Base-by-base conservation (phyloP, 2,329 filamentous ascomycete genomes). In the Erysiphe neolycopersici region DNA sequence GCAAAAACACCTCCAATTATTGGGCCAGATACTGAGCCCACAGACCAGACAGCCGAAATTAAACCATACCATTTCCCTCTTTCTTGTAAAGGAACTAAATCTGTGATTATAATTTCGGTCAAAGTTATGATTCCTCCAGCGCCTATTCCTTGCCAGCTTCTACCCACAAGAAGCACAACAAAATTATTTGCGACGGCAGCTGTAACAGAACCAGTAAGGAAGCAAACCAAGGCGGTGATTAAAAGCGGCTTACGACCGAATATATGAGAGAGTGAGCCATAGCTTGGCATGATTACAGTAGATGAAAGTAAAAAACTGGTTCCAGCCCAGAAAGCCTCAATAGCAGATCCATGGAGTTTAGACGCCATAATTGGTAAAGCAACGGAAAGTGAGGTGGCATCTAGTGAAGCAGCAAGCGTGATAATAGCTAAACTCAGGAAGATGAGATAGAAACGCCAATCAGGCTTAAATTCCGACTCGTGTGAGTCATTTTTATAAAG, bases 271-370 rank as follows among this genome's bases (percentile, higher is more conserved):
- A 64, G 52, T 1, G 58, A 50, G 16, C 47, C 48, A 53, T 57
- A 54, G 48, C 58, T 57, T 33, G 69, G 71, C 50, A 73, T 67
- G 36, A 70, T 63, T 32, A 73, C 67, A 0, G 76, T 73, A 44
- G 69, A 72, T 2, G 73, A 69, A 5, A 82, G 64, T 4, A 82
- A 61, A 49, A 78, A 82, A n/a, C 71, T 71, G 4, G 76, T 80
- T 2, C 76, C 76, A 13, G 73, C 67, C 77, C 76, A 81, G 51
- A 79, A 80, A 0, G 73, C 71, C 56, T 79, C 63, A 32, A 72
- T 64, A 2, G 67, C 68, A 0, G 62, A 38, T 30, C 43, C 43
- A 19, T 38, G 42, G 3, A 39, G 19, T n/a, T 16, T 37, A 8
- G n/a, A 26, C 62, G 38, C 62, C 46, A 72, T 68, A 32, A 62